Base-by-base conservation (phyloP, 768 basidiomycete species). In the Kwoniella europaea region DNA sequence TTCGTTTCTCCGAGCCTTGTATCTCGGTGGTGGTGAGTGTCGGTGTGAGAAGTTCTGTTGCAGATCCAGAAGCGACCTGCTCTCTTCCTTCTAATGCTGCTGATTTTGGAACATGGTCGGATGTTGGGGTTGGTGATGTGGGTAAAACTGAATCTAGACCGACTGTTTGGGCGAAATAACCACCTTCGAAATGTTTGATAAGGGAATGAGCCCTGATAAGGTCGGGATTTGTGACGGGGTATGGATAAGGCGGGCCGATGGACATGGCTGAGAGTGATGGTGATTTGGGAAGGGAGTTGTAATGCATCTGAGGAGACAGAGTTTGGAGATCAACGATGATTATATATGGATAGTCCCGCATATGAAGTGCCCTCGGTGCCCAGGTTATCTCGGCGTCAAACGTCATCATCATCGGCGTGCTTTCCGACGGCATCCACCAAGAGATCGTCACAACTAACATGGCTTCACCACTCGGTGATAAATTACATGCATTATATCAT, bases 161-260 rank as follows among this genome's bases (percentile, higher is more conserved):
- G 5, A 72, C 73, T 15, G 80, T 82, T 63, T 82, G 71, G n/a
- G 68, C 55, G 63, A 78, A 79, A 63, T 68, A 77, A n/a, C 80
- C 80, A 3, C 80, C 80, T 70, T 82, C 80, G 54, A 76, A 75
- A 60, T 78, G 78, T n/a, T 69, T 67, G 15, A 63, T 58, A 6
- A 82, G 74, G 18, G 65, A 46, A 59, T 77, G 69, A 10, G 59
- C 50, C n/a, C 44, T 90, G 59, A 77, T 78, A 18, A 79, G 68
- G 13, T 78, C 68, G 13, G 71, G 20, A 57, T 79, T 78, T 60
- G 75, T 55, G 27, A 71, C 52, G 18, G 74, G 74, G 68, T 76
- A 76, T 20, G 77, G 62, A 60, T 78, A 80, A 4, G 75, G 35
- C 35, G 35, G 72, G 2, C 58, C 43, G 22, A 43, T n/a, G 44